Conservation (phyloP, 768 basidiomycete species). For the Tephrocybe sp. region DNA sequence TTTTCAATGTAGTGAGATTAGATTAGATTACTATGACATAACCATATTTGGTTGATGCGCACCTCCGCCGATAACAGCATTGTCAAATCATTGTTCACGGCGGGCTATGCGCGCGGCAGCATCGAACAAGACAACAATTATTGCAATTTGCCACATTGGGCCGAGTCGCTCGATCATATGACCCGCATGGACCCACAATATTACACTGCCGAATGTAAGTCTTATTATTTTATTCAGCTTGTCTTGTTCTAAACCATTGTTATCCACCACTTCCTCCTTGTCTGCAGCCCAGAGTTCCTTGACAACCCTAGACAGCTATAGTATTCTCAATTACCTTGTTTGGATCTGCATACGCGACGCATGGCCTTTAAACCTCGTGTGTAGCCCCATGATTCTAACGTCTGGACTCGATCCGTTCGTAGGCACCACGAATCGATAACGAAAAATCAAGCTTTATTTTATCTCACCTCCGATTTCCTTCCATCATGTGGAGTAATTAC, state of each 20-base stretch:
- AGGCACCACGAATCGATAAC: constrained; percentile 5
- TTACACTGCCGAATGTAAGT: no score
- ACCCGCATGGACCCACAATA: no score
- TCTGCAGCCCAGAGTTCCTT: not conserved
- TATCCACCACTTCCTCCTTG: not conserved
- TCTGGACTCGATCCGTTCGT: not conserved
- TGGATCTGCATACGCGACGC: not conserved
- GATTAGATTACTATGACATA: constrained; percentile 3
- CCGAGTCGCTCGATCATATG: no score
- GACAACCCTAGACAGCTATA: constrained; percentile 2
- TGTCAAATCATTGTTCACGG: no score
- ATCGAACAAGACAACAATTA: no score
- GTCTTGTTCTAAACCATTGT: not conserved
- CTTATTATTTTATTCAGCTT: not conserved
- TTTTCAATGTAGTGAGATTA: not conserved
- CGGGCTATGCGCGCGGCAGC: no score
- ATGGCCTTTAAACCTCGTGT: constrained; percentile 6
- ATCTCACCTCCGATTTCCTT: not conserved
- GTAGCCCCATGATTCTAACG: not conserved
- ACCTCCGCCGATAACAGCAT: no score
- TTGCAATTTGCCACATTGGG: no score
- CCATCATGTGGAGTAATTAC: not conserved
- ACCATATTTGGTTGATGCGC: no score
- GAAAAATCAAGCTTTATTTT: not conserved
- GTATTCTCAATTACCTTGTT: constrained; percentile 6